A percentile compares a stretch with the other conserved stretches of the same genome.
Conservation (phyloP, 139 green algal species). For the Yamagishiella unicocca region DNA sequence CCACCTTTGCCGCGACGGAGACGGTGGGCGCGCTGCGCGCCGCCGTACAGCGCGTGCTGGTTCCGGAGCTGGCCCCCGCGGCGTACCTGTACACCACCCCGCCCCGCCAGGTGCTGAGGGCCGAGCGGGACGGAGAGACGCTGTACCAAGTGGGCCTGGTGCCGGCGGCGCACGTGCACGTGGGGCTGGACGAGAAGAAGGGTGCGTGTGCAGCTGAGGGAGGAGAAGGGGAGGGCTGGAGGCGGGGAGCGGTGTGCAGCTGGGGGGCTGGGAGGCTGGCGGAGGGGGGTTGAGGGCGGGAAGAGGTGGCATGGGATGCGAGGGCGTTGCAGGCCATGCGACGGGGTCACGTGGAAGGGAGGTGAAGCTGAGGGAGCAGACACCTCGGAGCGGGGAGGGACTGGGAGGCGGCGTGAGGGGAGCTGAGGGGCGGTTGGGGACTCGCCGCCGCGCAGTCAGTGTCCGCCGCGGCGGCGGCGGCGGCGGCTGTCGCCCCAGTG, state of each 20-base stretch:
- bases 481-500: too few species aligned
- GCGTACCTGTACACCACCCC: conserved; percentile 45
- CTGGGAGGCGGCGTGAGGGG: too few species aligned
- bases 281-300: not conserved
- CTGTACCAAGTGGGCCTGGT: conserved; percentile 42
- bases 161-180: conserved; percentile 48
- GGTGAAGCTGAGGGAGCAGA: too few species aligned
- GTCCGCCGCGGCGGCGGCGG: too few species aligned
- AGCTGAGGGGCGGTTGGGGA: too few species aligned
- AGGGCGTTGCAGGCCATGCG: not conserved
- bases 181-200: conserved; percentile 47
- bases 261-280: not conserved
- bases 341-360: too few species aligned
- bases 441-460: too few species aligned
- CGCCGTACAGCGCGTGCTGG: not conserved
- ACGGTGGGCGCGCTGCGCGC: conserved; percentile 4
- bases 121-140: not conserved
- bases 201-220: not conserved
- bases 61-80: not conserved
- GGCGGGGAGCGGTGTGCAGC: not conserved
- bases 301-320: not conserved
- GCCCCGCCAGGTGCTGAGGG: not conserved
- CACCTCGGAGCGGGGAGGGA: too few species aligned
- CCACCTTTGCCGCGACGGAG: conserved; percentile 43
- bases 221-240: not conserved